Conservation (phyloP, 352 stramenopile species). For the Albugo laibachii region DNA sequence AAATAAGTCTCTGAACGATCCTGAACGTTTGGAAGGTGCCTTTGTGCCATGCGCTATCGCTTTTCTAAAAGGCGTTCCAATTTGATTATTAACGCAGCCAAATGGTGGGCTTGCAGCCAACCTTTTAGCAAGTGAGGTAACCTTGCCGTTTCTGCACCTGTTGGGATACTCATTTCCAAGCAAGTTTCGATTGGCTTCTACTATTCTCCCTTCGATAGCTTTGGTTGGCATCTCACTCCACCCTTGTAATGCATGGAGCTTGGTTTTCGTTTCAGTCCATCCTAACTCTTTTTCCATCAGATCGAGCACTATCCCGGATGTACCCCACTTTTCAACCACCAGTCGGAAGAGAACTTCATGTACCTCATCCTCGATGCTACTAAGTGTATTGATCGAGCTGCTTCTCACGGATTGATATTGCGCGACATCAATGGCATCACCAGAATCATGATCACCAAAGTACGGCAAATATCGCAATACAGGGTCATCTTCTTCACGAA, state of each 20-base stretch:
- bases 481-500: conserved; percentile 73
- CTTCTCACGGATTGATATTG: conserved; percentile 31
- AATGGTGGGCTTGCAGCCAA: too few species aligned
- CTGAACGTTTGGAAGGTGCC: not conserved
- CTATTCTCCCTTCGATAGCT: not conserved
- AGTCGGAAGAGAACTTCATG: not conserved
- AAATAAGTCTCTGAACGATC: conserved; percentile 71
- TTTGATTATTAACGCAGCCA: not conserved
- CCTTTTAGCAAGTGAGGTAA: too few species aligned
- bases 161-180: too few species aligned
- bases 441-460: conserved; percentile 82
- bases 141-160: too few species aligned
- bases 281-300: not conserved
- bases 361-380: not conserved
- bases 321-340: not conserved
- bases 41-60: not conserved
- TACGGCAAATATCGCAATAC: conserved; percentile 80
- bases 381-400: not conserved
- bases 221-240: not conserved
- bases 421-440: conserved; percentile 49
- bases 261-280: not conserved
- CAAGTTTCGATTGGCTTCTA: not conserved
- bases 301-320: not conserved
- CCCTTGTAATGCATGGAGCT: not conserved
- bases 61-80: not conserved